Conservation (phyloP, 2,329 filamentous ascomycete genomes). For the Pestalotiopsis sp. region DNA sequence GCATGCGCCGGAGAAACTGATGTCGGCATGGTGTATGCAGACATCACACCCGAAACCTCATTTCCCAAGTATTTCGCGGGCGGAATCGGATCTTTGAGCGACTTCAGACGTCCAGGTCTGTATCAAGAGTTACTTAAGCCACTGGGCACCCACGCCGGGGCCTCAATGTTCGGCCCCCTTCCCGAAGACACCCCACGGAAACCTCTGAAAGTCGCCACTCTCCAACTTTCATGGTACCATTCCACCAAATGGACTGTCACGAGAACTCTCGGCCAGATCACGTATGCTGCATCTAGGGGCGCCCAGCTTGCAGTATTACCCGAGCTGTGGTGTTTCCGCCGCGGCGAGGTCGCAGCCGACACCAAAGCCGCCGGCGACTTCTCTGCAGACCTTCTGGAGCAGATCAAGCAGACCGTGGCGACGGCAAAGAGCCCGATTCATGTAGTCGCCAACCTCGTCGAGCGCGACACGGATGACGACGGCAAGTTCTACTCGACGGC, state of each 20-base stretch:
- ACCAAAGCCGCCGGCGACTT: not conserved
- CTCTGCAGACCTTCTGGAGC: not conserved
- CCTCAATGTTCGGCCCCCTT: not conserved
- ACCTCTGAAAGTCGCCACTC: not conserved
- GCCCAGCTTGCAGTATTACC: not conserved
- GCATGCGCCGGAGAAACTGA: constrained; percentile 2
- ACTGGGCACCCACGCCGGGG: not conserved
- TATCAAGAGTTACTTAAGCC: not conserved
- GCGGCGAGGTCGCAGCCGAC: constrained; percentile 2
- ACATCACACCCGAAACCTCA: not conserved
- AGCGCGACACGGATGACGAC: not conserved
- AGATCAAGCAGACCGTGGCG: not conserved
- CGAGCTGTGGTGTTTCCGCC: constrained; percentile 1
- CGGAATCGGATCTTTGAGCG: not conserved
- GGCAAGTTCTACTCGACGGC: constrained; percentile 4
- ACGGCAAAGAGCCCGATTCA: not conserved
- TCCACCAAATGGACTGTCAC: constrained; percentile 6
- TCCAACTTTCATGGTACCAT: not conserved
- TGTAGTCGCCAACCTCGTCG: constrained; percentile 5
- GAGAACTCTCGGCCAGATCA: not conserved
- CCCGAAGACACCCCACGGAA: not conserved
- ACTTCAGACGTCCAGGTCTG: not conserved
- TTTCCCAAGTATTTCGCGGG: not conserved
- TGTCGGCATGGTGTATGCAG: constrained; percentile 1
- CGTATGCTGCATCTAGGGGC: not conserved